Evolutionary conservation across 768 basidiomycete species (phyloP).

Genomic region (Dioszegia hungarica): DNA sequence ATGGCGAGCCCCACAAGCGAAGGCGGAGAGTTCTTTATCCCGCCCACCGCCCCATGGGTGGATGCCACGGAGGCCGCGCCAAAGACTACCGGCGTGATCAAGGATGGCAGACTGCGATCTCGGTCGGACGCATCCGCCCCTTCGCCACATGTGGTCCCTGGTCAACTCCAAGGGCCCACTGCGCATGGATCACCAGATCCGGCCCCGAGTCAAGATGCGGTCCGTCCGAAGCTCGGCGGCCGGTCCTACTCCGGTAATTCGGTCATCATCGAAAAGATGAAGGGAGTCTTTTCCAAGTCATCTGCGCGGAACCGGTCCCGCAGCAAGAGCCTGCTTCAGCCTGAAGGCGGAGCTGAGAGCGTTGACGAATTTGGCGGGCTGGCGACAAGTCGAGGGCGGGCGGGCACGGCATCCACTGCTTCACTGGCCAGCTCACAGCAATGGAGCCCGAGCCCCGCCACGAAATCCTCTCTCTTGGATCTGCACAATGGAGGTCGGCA

Average conservation of each 20-base stretch:
- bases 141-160: neutral
- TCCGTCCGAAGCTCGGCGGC: slow-evolving; percentile 20
- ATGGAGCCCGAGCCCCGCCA: neutral
- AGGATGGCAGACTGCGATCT: slow-evolving; percentile 20
- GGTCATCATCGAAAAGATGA: slow-evolving; percentile 33
- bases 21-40: slow-evolving; percentile 31
- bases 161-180: neutral
- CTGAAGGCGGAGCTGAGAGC: slow-evolving; percentile 7
- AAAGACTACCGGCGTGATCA: neutral
- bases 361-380: slow-evolving; percentile 34
- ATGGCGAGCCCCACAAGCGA: slow-evolving; percentile 21
- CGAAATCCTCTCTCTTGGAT: slow-evolving; percentile 8
- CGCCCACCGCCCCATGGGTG: slow-evolving; percentile 29
- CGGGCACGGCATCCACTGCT: neutral
- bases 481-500: slow-evolving; percentile 4
- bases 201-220: too few species aligned
- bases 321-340: slow-evolving; percentile 22
- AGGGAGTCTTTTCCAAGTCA: slow-evolving; percentile 22
- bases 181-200: slow-evolving; percentile 2
- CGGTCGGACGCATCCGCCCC: slow-evolving; percentile 38
- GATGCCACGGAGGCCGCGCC: slow-evolving; percentile 10
- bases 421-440: neutral
- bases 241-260: slow-evolving; percentile 39
- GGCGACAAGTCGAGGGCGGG: neutral
- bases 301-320: slow-evolving; percentile 16